Evolutionary conservation across 2,329 filamentous ascomycete species (phyloP).

Genomic region (Aspergillus piperis): DNA sequence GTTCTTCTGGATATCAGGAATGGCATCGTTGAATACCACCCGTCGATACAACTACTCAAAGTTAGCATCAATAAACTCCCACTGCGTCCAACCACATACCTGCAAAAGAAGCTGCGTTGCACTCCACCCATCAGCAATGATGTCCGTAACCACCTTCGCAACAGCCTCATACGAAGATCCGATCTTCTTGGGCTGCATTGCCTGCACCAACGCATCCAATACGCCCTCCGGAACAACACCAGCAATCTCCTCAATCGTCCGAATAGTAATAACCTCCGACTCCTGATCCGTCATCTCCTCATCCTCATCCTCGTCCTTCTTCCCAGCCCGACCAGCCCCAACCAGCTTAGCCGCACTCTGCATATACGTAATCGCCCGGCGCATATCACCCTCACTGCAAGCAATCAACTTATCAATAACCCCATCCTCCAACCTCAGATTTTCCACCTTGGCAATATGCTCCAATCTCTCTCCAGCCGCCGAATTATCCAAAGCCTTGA

Average conservation of each 20-base stretch:
- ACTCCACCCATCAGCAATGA: slow-evolving; percentile 97
- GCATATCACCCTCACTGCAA: slow-evolving; percentile 89
- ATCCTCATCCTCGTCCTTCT: slow-evolving; percentile 53
- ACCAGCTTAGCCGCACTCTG: slow-evolving; percentile 91
- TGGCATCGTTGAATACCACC: slow-evolving; percentile 79
- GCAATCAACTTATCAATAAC: slow-evolving; percentile 81
- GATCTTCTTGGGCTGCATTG: slow-evolving; percentile 71
- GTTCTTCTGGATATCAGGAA: slow-evolving; percentile 84
- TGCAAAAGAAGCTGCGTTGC: slow-evolving; percentile 83
- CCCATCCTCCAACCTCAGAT: slow-evolving; percentile 72
- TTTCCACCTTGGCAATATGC: slow-evolving; percentile 79
- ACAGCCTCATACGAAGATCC: slow-evolving; percentile 71
- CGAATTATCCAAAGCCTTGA: slow-evolving; percentile 89
- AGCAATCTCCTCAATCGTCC: slow-evolving; percentile 89
- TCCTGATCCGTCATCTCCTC: slow-evolving; percentile 63
- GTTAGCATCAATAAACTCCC: slow-evolving; percentile 12
- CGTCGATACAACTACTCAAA: slow-evolving; percentile 62
- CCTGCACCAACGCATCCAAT: slow-evolving; percentile 68
- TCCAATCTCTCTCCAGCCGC: slow-evolving; percentile 78
- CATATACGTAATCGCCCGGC: slow-evolving; percentile 94
- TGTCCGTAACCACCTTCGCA: slow-evolving; percentile 77
- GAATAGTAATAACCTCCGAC: slow-evolving; percentile 64
- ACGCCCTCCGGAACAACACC: slow-evolving; percentile 82
- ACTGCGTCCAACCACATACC: slow-evolving; percentile 48
- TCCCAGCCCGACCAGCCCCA: slow-evolving; percentile 59